These are phyloP conservation scores for Onygenales sp. DNA, from an alignment of 2,329 filamentous ascomycete species.

Conservation along the genomic window DNA sequence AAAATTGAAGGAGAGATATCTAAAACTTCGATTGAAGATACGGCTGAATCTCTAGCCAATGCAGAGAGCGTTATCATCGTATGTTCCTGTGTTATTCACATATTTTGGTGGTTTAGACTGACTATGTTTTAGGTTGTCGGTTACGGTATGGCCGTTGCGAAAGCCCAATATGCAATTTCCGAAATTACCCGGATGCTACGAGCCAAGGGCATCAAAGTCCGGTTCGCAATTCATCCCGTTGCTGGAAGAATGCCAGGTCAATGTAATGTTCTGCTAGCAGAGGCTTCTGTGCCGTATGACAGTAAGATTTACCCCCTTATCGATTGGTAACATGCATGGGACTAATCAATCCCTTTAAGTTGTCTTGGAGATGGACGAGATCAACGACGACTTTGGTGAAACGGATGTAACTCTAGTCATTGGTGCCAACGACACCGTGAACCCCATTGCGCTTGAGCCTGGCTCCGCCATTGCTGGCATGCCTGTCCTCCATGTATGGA, in stretches of 20 bases:
- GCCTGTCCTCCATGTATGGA: slow-evolving; percentile 88
- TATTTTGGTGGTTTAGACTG: neutral
- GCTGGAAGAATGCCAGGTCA: slow-evolving; percentile 89
- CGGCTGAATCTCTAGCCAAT: slow-evolving; percentile 63
- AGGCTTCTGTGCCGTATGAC: slow-evolving; percentile 81
- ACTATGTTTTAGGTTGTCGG: slow-evolving; percentile 51
- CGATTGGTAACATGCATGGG: slow-evolving; percentile 9
- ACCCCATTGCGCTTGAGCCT: slow-evolving; percentile 77
- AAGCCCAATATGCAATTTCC: slow-evolving; percentile 82
- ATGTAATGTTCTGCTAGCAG: slow-evolving; percentile 82
- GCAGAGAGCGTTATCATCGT: slow-evolving; percentile 79
- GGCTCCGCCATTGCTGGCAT: slow-evolving; percentile 81
- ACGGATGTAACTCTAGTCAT: slow-evolving; percentile 84
- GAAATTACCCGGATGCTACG: slow-evolving; percentile 69
- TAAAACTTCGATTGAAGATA: slow-evolving; percentile 70
- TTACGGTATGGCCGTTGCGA: slow-evolving; percentile 90
- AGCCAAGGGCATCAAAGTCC: slow-evolving; percentile 67
- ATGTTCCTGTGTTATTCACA: slow-evolving; percentile 47
- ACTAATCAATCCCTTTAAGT: slow-evolving; percentile 29
- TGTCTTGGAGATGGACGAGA: slow-evolving; percentile 91
- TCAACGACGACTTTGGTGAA: slow-evolving; percentile 81
- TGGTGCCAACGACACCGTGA: slow-evolving; percentile 86
- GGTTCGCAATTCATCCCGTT: slow-evolving; percentile 84
- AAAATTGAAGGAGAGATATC: slow-evolving; percentile 74
- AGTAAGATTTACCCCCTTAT: slow-evolving; percentile 33